phyloP scores from a whole-genome alignment of 2,329 filamentous ascomycete species.

The Monosporascus ibericus region DNA sequence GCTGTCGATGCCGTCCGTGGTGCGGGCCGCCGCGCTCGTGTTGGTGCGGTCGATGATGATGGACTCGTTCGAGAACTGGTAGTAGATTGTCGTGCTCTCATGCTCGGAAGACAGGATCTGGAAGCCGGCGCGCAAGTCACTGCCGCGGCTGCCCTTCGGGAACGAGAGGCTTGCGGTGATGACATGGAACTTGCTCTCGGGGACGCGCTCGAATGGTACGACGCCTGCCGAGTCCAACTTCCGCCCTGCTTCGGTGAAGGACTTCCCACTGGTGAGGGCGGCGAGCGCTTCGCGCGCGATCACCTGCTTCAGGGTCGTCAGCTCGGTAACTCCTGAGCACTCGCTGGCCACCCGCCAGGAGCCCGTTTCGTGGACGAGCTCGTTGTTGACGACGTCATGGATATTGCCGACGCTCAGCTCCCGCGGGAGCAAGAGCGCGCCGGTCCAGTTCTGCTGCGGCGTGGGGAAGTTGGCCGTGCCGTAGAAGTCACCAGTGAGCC shows the following conservation, averaged over 20 bases:
- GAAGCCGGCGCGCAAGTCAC: conserved; percentile 32
- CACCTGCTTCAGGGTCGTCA: conserved; percentile 31
- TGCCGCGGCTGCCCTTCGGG: conserved; percentile 25
- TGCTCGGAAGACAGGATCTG: conserved; percentile 32
- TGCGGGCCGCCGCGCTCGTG: conserved; percentile 32
- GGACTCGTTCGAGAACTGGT: conserved; percentile 38
- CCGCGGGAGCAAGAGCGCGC: conserved; percentile 34
- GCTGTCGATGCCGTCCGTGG: conserved; percentile 31
- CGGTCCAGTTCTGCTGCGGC: conserved; percentile 37
- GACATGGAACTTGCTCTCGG: conserved; percentile 32
- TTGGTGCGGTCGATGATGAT: conserved; percentile 34
- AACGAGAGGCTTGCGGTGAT: conserved; percentile 31
- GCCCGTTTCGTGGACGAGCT: conserved; percentile 30
- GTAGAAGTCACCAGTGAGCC: conserved; percentile 37
- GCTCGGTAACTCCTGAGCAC: conserved; percentile 27
- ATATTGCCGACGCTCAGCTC: conserved; percentile 36
- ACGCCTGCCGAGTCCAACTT: conserved; percentile 9
- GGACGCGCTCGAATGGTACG: conserved; percentile 9
- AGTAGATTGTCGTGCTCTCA: conserved; percentile 36
- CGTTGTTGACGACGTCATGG: conserved; percentile 33
- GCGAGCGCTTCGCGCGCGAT: conserved; percentile 31
- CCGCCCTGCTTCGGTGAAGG: conserved; percentile 17
- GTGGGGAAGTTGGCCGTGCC: conserved; percentile 32
- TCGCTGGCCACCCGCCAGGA: conserved; percentile 30
- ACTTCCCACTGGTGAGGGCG: conserved; percentile 22